phyloP scores from a whole-genome alignment of 2,329 filamentous ascomycete genomes.

The Fusarium coicis region DNA sequence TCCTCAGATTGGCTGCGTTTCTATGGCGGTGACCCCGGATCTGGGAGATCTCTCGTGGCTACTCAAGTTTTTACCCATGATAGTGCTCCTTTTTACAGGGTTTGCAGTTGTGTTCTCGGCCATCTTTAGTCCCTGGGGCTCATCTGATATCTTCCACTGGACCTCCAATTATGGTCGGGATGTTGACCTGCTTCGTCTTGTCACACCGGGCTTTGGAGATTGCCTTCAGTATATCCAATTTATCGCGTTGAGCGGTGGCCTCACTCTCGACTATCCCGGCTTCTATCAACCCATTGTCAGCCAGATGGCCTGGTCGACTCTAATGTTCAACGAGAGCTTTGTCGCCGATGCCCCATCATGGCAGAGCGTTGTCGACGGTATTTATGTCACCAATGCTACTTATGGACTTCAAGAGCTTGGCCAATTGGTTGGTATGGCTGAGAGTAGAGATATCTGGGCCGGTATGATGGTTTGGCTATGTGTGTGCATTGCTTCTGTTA shows the following conservation, averaged over 20 bases:
- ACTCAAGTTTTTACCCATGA: slow-evolving; percentile 79
- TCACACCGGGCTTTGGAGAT: slow-evolving; percentile 96
- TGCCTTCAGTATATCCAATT: slow-evolving; percentile 98
- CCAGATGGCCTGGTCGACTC: slow-evolving; percentile 85
- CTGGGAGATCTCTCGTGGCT: slow-evolving; percentile 77
- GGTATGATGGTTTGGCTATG: slow-evolving; percentile 93
- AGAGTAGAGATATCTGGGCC: slow-evolving; percentile 86
- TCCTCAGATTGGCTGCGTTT: slow-evolving; percentile 80
- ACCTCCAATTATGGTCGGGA: slow-evolving; percentile 98
- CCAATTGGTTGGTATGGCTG: slow-evolving; percentile 83
- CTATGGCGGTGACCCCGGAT: slow-evolving; percentile 84
- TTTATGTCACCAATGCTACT: slow-evolving; percentile 82
- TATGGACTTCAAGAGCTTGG: slow-evolving; percentile 84
- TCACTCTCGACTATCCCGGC: slow-evolving; percentile 90
- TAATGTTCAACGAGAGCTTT: slow-evolving; percentile 95
- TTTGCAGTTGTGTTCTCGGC: slow-evolving; percentile 85
- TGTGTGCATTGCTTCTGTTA: slow-evolving; percentile 75
- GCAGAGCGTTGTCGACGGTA: slow-evolving; percentile 78
- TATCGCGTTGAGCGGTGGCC: slow-evolving; percentile 83
- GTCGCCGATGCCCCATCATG: slow-evolving; percentile 75
- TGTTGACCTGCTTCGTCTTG: slow-evolving; percentile 87
- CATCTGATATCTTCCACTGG: slow-evolving; percentile 90
- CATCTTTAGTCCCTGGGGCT: slow-evolving; percentile 94
- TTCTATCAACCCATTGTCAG: slow-evolving; percentile 94
- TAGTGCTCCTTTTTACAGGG: slow-evolving; percentile 82